phyloP scores from a whole-genome alignment of 768 basidiomycete genomes.

The Chalciporus pseudorubinellus region DNA sequence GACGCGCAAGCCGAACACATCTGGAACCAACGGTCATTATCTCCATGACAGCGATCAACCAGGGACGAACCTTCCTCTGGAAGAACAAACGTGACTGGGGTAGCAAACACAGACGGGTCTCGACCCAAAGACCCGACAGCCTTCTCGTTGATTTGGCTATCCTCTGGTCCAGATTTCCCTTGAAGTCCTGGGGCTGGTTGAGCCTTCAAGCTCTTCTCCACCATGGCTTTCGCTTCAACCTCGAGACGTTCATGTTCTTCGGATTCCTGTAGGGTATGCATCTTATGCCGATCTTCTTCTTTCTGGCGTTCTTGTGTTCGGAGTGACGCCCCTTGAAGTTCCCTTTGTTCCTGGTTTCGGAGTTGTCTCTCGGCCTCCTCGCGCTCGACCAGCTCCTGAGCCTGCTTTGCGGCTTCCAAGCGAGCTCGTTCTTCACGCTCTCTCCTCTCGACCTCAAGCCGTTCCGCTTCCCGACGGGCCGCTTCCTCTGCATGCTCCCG shows the following conservation, averaged over 20 bases:
- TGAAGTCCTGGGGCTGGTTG: not conserved
- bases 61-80: constrained; percentile 26
- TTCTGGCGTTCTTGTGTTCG: not conserved
- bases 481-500: constrained; percentile 33
- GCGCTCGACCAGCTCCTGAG: constrained; percentile 14
- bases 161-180: not conserved
- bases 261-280: not conserved
- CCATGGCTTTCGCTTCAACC: not conserved
- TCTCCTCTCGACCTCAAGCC: constrained; percentile 22
- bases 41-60: not conserved
- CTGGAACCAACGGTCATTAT: constrained; percentile 31
- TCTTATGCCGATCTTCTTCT: not conserved
- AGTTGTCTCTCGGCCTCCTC: constrained; percentile 29
- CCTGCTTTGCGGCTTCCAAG: not conserved
- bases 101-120: not conserved
- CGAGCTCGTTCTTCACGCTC: constrained; percentile 28
- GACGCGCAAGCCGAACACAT: constrained; percentile 54
- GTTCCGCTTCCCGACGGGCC: constrained; percentile 35
- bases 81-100: not conserved
- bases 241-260: constrained; percentile 1
- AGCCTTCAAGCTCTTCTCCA: no score
- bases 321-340: not conserved
- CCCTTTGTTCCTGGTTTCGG: constrained; percentile 13
- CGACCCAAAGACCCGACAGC: not conserved
- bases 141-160: not conserved